Base-by-base conservation (phyloP, 352 stramenopile species). In the Phytophthora nicotianae region DNA sequence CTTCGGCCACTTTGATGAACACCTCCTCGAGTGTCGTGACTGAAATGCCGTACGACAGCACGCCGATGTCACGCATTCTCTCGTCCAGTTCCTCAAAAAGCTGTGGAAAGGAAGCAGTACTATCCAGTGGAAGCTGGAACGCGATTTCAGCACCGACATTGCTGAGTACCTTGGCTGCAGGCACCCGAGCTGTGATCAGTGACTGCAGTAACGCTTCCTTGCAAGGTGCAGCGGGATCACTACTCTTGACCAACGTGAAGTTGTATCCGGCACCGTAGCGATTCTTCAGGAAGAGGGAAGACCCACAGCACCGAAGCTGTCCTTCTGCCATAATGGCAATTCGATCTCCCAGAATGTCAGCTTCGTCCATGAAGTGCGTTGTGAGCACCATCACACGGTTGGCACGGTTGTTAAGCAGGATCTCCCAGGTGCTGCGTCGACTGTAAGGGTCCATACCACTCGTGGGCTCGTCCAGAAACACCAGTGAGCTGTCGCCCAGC, bases 291-390 rank as follows among this genome's bases (percentile, higher is more conserved):
- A 92, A 96, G 4, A 95, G 60, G 2, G 83, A 86, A 0, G 82
- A 88, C 5, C 88, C 88, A 21, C 72, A 83, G 70, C 77, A 86
- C 5, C 68, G 72, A 13, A 86, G 42, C 55, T 79, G 50, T 21
- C 95, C 87, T 33, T 93, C 74, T 7, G 86, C 74, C 87, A 96
- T 92, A 50, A 96, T 91, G 11, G 83, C 78, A 41, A 96, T 91
- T 1, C 83, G 79, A 55, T 96, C 87, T 19, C 79, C 83, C 13
- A 97, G 70, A 29, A 93, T 72, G 52, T 97, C 88, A 5, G 88
- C 86, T 68, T 97, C 91, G 35, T 97, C 93, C 93, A 98, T 98
- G 56, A 98, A 98, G 62, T 99, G 96, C 23, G 91, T 98, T 10
- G 89, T 98, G 10, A 97, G 68, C 14, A 97, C 69, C 50, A 97